Conservation (phyloP, 2,329 filamentous ascomycete species). For the Chalaropsis ovoidea region DNA sequence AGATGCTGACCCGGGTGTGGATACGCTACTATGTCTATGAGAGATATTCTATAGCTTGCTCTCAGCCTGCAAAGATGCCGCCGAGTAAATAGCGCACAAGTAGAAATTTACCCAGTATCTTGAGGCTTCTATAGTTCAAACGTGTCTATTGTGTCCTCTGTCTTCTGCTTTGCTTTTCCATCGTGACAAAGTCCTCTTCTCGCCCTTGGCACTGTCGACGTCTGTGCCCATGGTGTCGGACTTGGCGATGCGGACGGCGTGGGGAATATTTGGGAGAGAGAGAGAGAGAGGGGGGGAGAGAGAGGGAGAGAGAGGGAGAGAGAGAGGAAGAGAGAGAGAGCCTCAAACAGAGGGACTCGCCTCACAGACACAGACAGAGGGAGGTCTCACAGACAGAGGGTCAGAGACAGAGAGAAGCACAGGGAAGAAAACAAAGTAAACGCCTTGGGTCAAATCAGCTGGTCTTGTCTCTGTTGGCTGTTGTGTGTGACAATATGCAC, state of each 20-base stretch:
- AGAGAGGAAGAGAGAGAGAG: background rate
- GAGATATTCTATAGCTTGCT: too few species aligned
- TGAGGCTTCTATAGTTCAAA: background rate
- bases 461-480: background rate
- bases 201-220: background rate
- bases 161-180: background rate
- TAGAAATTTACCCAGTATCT: background rate
- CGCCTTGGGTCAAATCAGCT: background rate
- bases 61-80: background rate
- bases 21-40: background rate
- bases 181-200: background rate
- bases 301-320: background rate
- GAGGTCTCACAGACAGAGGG: background rate
- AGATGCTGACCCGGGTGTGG: background rate
- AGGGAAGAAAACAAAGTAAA: background rate
- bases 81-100: background rate
- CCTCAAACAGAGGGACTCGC: background rate
- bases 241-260: background rate
- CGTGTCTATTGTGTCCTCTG: too few species aligned
- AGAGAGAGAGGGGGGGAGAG: background rate
- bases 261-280: background rate
- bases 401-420: background rate
- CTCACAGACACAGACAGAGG: background rate
- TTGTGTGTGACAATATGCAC: conserved; percentile 2
- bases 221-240: conserved; percentile 6